Evolutionary conservation across 352 stramenopile genomes (phyloP), one percentile per base, ranked within the genome.

Genomic region (Pseudoperonospora humuli): DNA sequence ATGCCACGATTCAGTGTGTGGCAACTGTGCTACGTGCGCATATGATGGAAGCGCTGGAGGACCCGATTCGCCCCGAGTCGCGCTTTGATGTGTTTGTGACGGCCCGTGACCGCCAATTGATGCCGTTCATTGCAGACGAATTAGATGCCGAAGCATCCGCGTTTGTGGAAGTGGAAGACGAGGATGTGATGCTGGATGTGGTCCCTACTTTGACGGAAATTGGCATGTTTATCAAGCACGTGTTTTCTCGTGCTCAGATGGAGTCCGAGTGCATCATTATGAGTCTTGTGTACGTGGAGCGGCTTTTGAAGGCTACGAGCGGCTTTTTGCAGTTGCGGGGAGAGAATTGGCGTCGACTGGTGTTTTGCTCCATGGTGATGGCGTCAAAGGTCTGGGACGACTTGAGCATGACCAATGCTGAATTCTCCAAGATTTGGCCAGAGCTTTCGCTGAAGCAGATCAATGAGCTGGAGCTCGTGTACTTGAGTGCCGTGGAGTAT

Each of bases 211-310:
- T 98, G 20, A 68, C 84, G 27, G 78, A 94, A 41, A 93, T 98
- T 47, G 83, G 71, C 0, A 54, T 69, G 3, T 98, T 98, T 59
- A 96, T 97, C 64, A 85, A 88, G 46, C 74, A 96, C 54, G 80
- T 98, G 8, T 97, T 97, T 50, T 62, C 77, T 10, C 74, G 75
- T 25, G 84, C 81, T 44, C 81, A 95, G 53, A 92, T 96, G 74
- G 94, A 98, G 58, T 80, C 76, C 21, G 95, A 98, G 66, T 98
- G 89, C 59, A 97, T 98, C 51, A 97, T 98, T 64, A 97, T 98
- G 75, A 95, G 82, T 31, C 70, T 98, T 5, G 96, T 98, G 46
- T 98, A 98, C 64, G 82, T 98, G 17, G 95, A 98, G 63, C 81
- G 90, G 8, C 67, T 98, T 7, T 74, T 98, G 39, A 97, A 98